A percentile compares a stretch with the other conserved stretches of the same genome.
phyloP scores from a whole-genome alignment of 257 asterid genomes.

The Penstemon barbatus region DNA sequence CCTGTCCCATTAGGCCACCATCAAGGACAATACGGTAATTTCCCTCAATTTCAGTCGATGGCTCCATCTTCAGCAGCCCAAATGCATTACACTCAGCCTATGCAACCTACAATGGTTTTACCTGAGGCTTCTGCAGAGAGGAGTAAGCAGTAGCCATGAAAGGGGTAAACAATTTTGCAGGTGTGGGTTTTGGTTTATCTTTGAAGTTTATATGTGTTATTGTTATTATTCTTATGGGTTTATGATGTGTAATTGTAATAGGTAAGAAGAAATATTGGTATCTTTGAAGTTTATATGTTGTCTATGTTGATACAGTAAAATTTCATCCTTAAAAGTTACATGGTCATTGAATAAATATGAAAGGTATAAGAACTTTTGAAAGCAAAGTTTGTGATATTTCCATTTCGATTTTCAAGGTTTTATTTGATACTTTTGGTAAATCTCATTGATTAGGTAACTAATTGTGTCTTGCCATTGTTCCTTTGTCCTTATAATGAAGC shows the following conservation, averaged over 20 bases:
- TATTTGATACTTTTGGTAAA: no score
- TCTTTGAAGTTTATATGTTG: conserved; percentile 28
- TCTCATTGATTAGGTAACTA: no score
- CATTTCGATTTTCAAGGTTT: no score
- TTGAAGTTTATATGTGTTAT: conserved; percentile 39
- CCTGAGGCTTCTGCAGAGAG: conserved; percentile 59
- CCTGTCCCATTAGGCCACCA: conserved; percentile 58
- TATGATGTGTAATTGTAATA: conserved; percentile 61
- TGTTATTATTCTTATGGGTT: conserved; percentile 48
- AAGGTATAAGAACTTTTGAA: conserved; percentile 10
- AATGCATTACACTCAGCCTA: conserved; percentile 67
- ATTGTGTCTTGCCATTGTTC: not conserved
- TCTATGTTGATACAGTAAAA: conserved; percentile 54
- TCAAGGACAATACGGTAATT: conserved; percentile 64
- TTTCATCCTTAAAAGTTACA: conserved; percentile 30
- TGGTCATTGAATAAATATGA: conserved; percentile 29
- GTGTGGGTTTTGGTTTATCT: conserved; percentile 41
- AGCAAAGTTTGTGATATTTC: no score
- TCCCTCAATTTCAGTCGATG: conserved; percentile 65
- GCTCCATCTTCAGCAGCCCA: conserved; percentile 67
- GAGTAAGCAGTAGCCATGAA: conserved; percentile 39
- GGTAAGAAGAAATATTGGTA: conserved; percentile 47
- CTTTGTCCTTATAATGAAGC: conserved; percentile 13
- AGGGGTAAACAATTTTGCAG: conserved; percentile 78
- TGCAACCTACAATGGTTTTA: conserved; percentile 47